These are phyloP conservation scores for Pseudogymnoascus sp. DNA, from an alignment of 2,329 filamentous ascomycete species.

Conservation along the genomic window DNA sequence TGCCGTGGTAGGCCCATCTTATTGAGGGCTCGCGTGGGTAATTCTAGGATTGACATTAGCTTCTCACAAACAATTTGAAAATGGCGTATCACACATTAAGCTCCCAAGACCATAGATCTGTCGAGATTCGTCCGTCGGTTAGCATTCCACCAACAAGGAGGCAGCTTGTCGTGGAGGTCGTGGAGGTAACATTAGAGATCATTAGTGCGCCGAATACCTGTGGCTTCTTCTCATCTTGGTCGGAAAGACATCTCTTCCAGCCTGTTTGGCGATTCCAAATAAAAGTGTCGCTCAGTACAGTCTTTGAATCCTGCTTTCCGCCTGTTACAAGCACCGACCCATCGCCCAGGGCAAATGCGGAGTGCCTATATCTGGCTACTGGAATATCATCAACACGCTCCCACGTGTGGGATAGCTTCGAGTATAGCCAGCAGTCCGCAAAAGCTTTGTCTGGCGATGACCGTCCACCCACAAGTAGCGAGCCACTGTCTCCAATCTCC, in stretches of 20 bases:
- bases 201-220: background rate
- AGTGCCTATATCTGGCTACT: slow-evolving; percentile 66
- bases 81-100: slow-evolving; percentile 28
- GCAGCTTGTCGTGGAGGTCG: slow-evolving; percentile 6
- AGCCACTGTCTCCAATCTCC: slow-evolving; percentile 46
- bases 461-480: slow-evolving; percentile 67
- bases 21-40: background rate
- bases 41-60: background rate
- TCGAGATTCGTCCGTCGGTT: slow-evolving; percentile 51
- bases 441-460: slow-evolving; percentile 63
- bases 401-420: slow-evolving; percentile 49
- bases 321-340: slow-evolving; percentile 38
- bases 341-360: slow-evolving; percentile 42
- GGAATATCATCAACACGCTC: slow-evolving; percentile 56
- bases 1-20: background rate
- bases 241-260: slow-evolving; percentile 21
- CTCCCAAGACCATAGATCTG: slow-evolving; percentile 58
- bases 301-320: slow-evolving; percentile 24
- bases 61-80: background rate
- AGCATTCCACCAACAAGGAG: slow-evolving; percentile 55
- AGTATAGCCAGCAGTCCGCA: slow-evolving; percentile 67
- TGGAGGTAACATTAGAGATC: background rate
- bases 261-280: slow-evolving; percentile 24
- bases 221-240: background rate
- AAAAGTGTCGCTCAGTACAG: slow-evolving; percentile 16